Evolutionary conservation across 2,329 filamentous ascomycete species (phyloP).

Genomic region (Trichoderma brevicompactum): DNA sequence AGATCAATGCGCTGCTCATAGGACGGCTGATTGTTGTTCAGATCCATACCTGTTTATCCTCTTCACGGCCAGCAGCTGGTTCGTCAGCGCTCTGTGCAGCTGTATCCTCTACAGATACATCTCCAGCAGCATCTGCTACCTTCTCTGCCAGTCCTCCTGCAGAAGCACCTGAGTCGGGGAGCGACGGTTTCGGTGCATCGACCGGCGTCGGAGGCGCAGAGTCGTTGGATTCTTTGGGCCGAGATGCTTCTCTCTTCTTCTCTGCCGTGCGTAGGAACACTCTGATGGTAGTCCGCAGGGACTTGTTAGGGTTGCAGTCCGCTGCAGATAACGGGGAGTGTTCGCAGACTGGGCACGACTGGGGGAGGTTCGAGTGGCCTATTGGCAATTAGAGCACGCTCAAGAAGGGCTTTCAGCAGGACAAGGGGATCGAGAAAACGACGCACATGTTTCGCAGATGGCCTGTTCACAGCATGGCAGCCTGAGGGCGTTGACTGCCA

Average conservation of each 20-base stretch:
- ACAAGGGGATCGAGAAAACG: not conserved
- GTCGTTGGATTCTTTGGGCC: constrained; percentile 54
- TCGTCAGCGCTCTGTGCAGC: not conserved
- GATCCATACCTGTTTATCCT: constrained; percentile 28
- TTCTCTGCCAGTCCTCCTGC: constrained; percentile 32
- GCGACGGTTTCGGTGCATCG: constrained; percentile 45
- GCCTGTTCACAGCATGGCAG: constrained; percentile 94
- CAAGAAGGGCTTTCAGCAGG: constrained; percentile 18
- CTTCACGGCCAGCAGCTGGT: constrained; percentile 14
- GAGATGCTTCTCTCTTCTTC: constrained; percentile 78
- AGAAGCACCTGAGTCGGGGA: constrained; percentile 36
- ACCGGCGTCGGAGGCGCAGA: constrained; percentile 48
- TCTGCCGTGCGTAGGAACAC: constrained; percentile 90
- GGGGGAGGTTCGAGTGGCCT: constrained; percentile 77
- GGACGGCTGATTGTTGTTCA: not conserved
- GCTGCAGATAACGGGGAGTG: constrained; percentile 85
- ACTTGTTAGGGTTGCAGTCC: constrained; percentile 87
- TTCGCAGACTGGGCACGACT: constrained; percentile 89
- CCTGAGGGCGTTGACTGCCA: constrained; percentile 88
- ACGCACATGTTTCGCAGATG: constrained; percentile 83
- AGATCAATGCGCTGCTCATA: not conserved
- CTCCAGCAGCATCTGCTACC: constrained; percentile 9
- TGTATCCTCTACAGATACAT: not conserved
- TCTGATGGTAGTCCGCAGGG: constrained; percentile 87
- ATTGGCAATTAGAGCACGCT: constrained; percentile 29